Evolutionary conservation across 2,329 filamentous ascomycete species (phyloP), one percentile per base, ranked within the genome.

Genomic region (Fusarium illudens): DNA sequence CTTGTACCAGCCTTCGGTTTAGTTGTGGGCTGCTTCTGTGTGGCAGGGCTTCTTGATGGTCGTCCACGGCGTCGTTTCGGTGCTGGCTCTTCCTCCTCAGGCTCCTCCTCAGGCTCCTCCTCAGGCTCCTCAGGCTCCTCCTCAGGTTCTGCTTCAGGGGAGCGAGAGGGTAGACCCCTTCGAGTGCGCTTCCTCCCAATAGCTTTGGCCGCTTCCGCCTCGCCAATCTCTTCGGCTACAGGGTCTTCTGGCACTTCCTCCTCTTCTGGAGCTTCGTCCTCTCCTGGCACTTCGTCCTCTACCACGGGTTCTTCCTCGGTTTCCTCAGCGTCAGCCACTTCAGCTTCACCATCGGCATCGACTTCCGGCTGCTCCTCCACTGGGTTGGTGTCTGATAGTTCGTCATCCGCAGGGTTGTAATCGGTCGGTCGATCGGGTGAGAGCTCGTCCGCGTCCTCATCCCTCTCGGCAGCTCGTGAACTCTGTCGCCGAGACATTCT

Each of bases 131-230:
- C 65, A 3, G 61, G 73, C 46, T 80, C 77, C 8, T 73, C 71
- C 10, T 76, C 75, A 0, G 79, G 79, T 11, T 81, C 80, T 4
- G 81, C 75, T 44, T 84, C 82, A 2, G 82, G 80, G 0, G 83
- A 84, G 3, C 70, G 75, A n/a, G 75, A 76, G 22, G 74, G 75
- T 4, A 74, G 63, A 60, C 79, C 81, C 13, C 72, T 68, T 39
- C 82, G 79, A 3, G 76, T 77, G 1, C 83, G 81, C 66, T 84
- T 86, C 53, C 74, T 78, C 7, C 82, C 79, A 8, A 85, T 71
- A 1, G 60, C 60, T 67, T 56, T 73, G 70, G 84, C 84, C 4
- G 82, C 81, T 65, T 85, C 82, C 5, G 72, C 64, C 3, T 75
- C 80, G 34, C 78, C 75, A 15, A 86, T 79, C 48, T 84, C 82